Evolutionary conservation across 2,329 filamentous ascomycete species (phyloP), one percentile per base, ranked within the genome.

Genomic region (Aspergillus sp.): DNA sequence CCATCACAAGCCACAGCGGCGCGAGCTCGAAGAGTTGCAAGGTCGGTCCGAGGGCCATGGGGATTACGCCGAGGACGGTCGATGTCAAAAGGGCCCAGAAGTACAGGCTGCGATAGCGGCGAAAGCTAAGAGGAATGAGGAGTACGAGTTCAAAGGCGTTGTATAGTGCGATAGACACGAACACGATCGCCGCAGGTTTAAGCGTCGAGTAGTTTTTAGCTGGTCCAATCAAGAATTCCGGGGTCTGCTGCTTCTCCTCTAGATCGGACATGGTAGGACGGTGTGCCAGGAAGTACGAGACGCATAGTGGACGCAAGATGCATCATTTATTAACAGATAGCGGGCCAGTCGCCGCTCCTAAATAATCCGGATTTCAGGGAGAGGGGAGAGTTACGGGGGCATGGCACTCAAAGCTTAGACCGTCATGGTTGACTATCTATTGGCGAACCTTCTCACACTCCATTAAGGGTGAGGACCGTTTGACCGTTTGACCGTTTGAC

Each of bases 71-170:
- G 8, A 57, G 37, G 10, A 57, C 46, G 17, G 48, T 52, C 2
- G 61, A 59, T 4, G 55, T 34, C 4, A 64, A 28, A 30, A 64
- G 47, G 10, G 54, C 53, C 60, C 58, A 64, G 42, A 65, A 65
- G 39, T 65, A 65, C 2, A 63, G 45, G 3, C 58, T 58, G 11
- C 41, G 42, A 24, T 56, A 60, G 20, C 51, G 50, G 13, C 48
- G 46, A 36, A 64, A 63, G 2, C 54, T 60, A 28, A 52, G 42
- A 27, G 63, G 57, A 19, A 61, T 49, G 24, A 57, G 43, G 25
- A 63, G 45, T 15, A 56, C 49, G 3, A 65, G 44, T 44, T 64
- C 63, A 28, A 63, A 22, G 1, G 69, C 71, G 14, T 81, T 67
- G 43, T 63, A 63, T 10, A 55, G 37, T 8, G 61, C 55, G 14